Percentiles rank a stretch among this genome's conserved stretches.
Conservation (phyloP, 176 grass and related monocot genomes). For the Oryza rufipogon region DNA sequence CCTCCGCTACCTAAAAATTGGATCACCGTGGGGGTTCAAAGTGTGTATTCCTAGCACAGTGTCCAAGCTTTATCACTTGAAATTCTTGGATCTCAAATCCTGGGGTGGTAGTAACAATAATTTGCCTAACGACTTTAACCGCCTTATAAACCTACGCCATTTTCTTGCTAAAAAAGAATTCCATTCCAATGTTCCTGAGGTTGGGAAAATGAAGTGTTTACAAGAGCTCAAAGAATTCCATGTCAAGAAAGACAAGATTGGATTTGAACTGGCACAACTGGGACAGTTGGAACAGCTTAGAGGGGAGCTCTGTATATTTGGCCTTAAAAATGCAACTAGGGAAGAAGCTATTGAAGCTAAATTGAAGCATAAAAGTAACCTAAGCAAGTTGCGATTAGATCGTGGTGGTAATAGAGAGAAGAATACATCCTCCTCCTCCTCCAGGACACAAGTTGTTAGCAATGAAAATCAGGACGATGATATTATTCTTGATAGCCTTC, state of each 20-base stretch:
- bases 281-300: neutral
- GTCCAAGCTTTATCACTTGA: slow-evolving; percentile 25
- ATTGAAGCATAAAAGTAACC: too few relatives aligned
- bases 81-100: neutral
- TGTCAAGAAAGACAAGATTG: neutral
- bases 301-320: neutral
- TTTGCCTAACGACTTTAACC: slow-evolving; percentile 1
- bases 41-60: neutral
- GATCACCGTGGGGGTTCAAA: neutral
- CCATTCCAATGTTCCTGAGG: slow-evolving; percentile 19
- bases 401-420: too few relatives aligned
- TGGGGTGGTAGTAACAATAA: accelerated
- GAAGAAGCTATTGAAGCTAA: too few relatives aligned
- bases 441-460: too few relatives aligned
- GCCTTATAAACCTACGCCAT: slow-evolving; percentile 11
- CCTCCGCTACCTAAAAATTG: neutral
- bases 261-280: neutral
- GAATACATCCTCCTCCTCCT: too few relatives aligned
- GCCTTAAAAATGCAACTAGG: neutral
- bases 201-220: slow-evolving; percentile 10
- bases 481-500: too few relatives aligned
- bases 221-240: neutral
- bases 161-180: neutral
- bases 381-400: too few relatives aligned
- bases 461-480: too few relatives aligned